Percentiles rank a stretch among this genome's conserved stretches.
phyloP scores from a whole-genome alignment of 2,329 filamentous ascomycete species.

The Metarhizium anisopliae region DNA sequence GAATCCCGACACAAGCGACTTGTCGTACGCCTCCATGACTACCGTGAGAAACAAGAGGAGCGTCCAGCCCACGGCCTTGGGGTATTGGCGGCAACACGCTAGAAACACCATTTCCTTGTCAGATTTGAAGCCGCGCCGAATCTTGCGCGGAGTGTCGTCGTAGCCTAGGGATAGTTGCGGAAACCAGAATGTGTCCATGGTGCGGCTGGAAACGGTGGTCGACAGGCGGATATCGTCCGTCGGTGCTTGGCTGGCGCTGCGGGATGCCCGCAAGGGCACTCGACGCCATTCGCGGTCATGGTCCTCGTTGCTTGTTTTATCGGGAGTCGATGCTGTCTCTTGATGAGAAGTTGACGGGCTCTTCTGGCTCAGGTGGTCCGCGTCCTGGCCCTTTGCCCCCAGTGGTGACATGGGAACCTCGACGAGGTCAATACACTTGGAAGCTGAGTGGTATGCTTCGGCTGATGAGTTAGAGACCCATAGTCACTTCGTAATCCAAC shows the following conservation, averaged over 20 bases:
- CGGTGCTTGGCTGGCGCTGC: not conserved
- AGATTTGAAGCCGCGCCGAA: constrained; percentile 2
- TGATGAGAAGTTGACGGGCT: not conserved
- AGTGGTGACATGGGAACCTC: not conserved
- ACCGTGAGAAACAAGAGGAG: constrained; percentile 15
- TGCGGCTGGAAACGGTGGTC: not conserved
- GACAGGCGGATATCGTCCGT: not conserved
- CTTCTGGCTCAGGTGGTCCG: not conserved
- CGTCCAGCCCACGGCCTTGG: constrained; percentile 16
- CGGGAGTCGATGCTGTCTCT: not conserved
- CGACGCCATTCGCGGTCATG: not conserved
- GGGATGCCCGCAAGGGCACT: not conserved
- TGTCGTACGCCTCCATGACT: constrained; percentile 17
- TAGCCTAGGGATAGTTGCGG: not conserved
- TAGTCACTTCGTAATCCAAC: no score
- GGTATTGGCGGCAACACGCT: constrained; percentile 13
- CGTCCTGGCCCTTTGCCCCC: not conserved
- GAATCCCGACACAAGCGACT: constrained; percentile 12
- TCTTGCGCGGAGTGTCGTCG: not conserved
- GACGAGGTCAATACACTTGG: not conserved
- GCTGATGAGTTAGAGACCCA: no score
- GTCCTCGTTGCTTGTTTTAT: not conserved
- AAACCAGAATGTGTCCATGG: not conserved
- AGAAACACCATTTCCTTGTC: constrained; percentile 14
- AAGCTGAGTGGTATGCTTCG: no score